Base-by-base conservation (phyloP, 352 stramenopile genomes). In the Phytophthora boehmeriae region DNA sequence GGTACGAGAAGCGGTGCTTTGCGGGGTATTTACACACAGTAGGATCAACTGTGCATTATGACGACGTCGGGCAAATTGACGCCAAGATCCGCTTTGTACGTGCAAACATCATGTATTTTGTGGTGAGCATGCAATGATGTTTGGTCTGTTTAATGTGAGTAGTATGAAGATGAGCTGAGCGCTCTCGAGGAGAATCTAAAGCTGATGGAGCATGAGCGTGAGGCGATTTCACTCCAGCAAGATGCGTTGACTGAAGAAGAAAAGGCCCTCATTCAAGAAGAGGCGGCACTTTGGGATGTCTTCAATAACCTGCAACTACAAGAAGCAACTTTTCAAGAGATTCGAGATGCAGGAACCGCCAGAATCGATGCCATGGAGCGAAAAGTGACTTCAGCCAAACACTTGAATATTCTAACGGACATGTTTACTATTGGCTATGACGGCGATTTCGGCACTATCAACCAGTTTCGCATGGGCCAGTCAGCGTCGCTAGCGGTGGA, bases 371-470 rank as follows among this genome's bases (percentile, higher is more conserved):
- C 73, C 2, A 79, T 90, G 43, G 83, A 93, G 34, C 55, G 59
- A 5, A 75, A 78, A 36, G 75, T 76, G 25, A 46, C 57, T 16
- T 63, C 54, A 22, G 76, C 76, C 11, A 77, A 83, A 48, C 66
- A 78, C 25, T 54, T 88, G 30, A 93, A 91, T 36, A 73, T 92
- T 30, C 59, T 92, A 11, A 81, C 67, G 1, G 88, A 95, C 47
- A 80, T 89, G 67, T 96, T 95, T 47, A 60, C 72, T 35, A 95
- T 96, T 57, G 71, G 78, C 8, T 75, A 90, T 51, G 82, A 73
- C 43, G 88, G 87, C 6, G 68, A 66, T 11, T 93, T 94, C 61
- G 88, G 82, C 19, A 94, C 81, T 22, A 93, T 96, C 62, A 96
- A 95, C 51, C 76, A 78, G 14, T 95, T 96, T 58, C 76, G 85